Base-by-base conservation (phyloP, 768 basidiomycete species). In the Tricholoma hemisulphureum region DNA sequence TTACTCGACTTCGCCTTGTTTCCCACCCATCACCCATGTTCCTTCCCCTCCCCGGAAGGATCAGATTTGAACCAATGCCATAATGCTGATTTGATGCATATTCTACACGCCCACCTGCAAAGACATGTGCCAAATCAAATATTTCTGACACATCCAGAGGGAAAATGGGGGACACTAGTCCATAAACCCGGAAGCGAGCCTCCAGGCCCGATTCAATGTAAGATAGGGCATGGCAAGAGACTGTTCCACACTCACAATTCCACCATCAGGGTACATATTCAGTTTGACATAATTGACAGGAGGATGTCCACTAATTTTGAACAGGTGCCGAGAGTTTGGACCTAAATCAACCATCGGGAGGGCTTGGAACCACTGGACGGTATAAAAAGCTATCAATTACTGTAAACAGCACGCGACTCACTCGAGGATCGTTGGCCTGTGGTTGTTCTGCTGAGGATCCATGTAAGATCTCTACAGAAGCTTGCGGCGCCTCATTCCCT, bases 21-120 rank as follows among this genome's bases (percentile, higher is more conserved):
- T 99, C 97, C 97, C 97, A 99, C 4, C 97, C 97, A 67, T 97
- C 95, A 4, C 95, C 87, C 94, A 99, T 99, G 65, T 96, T 89
- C 68, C 86, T 87, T 24, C 92, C 96, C 71, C 95, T 75, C 26
- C 96, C 96, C 1, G 96, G 95, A 35, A 97, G 77, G 48, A 98
- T 85, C 59, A 99, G 75, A 71, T 99, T 98, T 3, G 87, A 83
- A 3, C 95, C 96, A 9, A 90, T 83, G 20, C 95, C 95, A 64
- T 91, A 99, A 75, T 99, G 96, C 68, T 98, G 94, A 73, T 99
- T 93, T 41, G 93, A 96, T 20, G 86, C 88, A 53, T 80, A 83
- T 34, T 93, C 85, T 52, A 95, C 90, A 2, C 85, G 82, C 21
- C 92, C 97, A 10, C 95, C 95, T 24, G 91, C 83, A 63, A 95